Percentiles rank a stretch among this genome's conserved stretches.
Evolutionary conservation across 2,329 filamentous ascomycete species (phyloP).

Genomic region (Venturia aucupariae): DNA sequence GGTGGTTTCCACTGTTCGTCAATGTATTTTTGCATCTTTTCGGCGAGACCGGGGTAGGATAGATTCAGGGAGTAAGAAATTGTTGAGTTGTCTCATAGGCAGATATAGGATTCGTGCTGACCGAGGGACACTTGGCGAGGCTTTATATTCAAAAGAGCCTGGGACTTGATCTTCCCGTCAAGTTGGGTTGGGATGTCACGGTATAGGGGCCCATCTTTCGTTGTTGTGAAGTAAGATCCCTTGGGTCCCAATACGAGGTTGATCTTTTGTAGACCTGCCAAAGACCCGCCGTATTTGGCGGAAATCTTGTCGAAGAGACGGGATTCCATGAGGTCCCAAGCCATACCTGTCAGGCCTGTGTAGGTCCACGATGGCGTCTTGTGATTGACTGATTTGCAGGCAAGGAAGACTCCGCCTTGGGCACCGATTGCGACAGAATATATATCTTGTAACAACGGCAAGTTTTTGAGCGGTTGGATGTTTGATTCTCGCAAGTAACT

Average conservation of each 20-base stretch:
- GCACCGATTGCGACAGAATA: not conserved
- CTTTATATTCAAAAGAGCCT: not conserved
- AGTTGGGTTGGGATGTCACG: not conserved
- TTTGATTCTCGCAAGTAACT: not conserved
- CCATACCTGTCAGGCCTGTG: not conserved
- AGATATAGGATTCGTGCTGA: not conserved
- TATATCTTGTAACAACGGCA: not conserved
- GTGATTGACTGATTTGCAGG: not conserved
- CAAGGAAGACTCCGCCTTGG: not conserved
- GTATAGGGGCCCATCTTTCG: not conserved
- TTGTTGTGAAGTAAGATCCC: slow-evolving; percentile 1
- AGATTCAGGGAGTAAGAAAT: not conserved
- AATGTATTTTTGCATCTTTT: not conserved
- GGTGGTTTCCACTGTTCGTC: not conserved
- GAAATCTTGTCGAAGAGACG: not conserved
- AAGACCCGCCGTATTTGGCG: not conserved
- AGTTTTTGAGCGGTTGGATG: not conserved
- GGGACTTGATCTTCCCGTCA: not conserved
- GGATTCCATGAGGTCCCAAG: not conserved
- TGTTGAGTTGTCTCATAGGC: not conserved
- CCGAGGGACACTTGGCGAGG: not conserved
- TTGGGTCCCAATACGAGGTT: not conserved
- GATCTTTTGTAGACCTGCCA: not conserved
- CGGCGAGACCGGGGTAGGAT: not conserved
- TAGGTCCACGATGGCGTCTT: not conserved